phyloP scores from a whole-genome alignment of 176 grass and related monocot genomes.

The Bothriochloa decipiens region DNA sequence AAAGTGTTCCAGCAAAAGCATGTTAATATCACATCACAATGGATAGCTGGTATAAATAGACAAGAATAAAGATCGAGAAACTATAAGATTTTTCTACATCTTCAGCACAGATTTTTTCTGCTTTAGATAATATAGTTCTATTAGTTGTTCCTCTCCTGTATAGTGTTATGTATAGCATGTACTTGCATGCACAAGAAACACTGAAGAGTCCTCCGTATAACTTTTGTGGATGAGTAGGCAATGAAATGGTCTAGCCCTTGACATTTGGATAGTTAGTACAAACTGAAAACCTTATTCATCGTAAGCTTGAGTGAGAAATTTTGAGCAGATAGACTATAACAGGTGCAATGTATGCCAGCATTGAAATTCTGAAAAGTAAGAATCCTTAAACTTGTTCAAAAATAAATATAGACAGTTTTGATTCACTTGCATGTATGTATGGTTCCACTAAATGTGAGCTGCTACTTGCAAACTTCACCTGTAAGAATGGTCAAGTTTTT shows the following conservation, averaged over 20 bases:
- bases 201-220: not conserved
- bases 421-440: not conserved
- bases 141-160: not conserved
- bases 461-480: conserved; percentile 6
- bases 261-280: not conserved
- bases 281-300: not conserved
- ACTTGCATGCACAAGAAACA: not conserved
- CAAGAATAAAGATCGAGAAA: not conserved
- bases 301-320: not conserved
- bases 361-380: not conserved
- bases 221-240: not conserved
- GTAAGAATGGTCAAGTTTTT: conserved; percentile 5
- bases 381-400: not conserved
- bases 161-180: not conserved
- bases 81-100: not conserved
- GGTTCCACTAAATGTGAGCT: not conserved
- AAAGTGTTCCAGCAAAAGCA: too few species aligned
- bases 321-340: not conserved
- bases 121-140: not conserved
- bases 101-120: not conserved
- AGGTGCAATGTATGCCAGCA: not conserved
- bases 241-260: not conserved
- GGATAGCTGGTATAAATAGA: not conserved
- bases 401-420: conserved; percentile 7
- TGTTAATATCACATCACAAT: not conserved